Evolutionary conservation across 139 green algal genomes (phyloP), one percentile per base, ranked within the genome.

Genomic region (Spirogloea muscicola): DNA sequence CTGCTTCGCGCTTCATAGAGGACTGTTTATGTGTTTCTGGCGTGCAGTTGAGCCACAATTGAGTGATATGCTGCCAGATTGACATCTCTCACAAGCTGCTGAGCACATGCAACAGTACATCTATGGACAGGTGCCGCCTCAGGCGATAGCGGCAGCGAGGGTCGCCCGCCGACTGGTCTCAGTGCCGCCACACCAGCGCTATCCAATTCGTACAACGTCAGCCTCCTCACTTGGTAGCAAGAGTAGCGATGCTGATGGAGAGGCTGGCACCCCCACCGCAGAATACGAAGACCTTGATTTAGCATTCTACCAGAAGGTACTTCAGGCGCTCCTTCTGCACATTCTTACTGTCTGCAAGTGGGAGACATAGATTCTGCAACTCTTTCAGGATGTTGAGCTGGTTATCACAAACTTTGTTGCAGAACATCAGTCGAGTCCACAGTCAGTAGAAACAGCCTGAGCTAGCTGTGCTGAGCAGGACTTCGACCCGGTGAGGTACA

Each of bases 291-390:
- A 72, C 39, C 27, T 72, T 6, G 63, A 72, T 33, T 38, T 36
- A n/a, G 25, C 21, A 25, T 72, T 39, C 25, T 72, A 72, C n/a
- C 39, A 72, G 39, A 33, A 72, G 63, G 63, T 72, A 3, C n/a
- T 33, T 38, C 21, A 9, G 4, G 25, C n/a, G 63, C 7, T 60
- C 39, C 49, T 7, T 52, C 6, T 18, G 25, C 25, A 55, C 40
- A 18, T 58, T 49, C 6, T 9, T 25, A 18, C 9, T 21, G 21
- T 29, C 13, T 29, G 6, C 51, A 33, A 9, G 21, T 25, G 6
- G 29, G 21, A 9, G 7, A 21, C 13, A 21, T 36, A 9, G 33
- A 21, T 61, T 29, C 21, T 61, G 9, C 9, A 25, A 25, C 21
- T 61, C 6, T 21, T 25, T 36, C 21, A 21, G 51, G 57, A 13